These are phyloP conservation scores for Cryptococcus sp. DNA, from an alignment of 1,284 basidiomycete species.

Conservation along the genomic window DNA sequence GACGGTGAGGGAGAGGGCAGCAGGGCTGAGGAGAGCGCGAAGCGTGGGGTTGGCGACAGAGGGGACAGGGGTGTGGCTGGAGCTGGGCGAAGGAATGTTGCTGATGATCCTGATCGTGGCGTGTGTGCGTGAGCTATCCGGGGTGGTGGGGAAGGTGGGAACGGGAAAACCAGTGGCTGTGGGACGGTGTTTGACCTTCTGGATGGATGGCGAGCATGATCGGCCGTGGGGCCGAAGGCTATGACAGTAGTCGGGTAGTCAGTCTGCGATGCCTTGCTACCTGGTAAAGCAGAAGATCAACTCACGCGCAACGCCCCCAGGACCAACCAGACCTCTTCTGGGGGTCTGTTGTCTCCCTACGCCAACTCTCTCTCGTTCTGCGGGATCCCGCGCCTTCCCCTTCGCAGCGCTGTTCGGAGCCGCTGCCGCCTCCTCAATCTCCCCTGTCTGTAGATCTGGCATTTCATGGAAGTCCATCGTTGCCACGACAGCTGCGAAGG, in stretches of 20 bases:
- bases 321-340: slow-evolving; percentile 26
- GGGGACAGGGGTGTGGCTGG: slow-evolving; percentile 14
- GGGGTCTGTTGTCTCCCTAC: slow-evolving; percentile 24
- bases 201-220: slow-evolving; percentile 7
- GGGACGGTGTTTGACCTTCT: too few relatives aligned
- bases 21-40: slow-evolving; percentile 9
- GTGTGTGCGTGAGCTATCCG: background rate
- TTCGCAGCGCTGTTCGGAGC: background rate
- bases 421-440: slow-evolving; percentile 1
- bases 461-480: slow-evolving; percentile 15
- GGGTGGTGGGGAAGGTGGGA: slow-evolving; percentile 1
- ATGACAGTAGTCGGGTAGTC: background rate
- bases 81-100: slow-evolving; percentile 19
- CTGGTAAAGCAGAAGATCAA: background rate
- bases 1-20: slow-evolving; percentile 16
- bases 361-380: background rate
- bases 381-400: slow-evolving; percentile 11
- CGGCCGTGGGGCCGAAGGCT: background rate
- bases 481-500: slow-evolving; percentile 20
- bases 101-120: slow-evolving; percentile 9
- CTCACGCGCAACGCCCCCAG: slow-evolving; percentile 28
- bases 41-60: slow-evolving; percentile 4
- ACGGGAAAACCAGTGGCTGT: slow-evolving; percentile 1
- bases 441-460: background rate
- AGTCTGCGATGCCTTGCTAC: too few relatives aligned